Percentiles rank a stretch among this genome's conserved stretches.
phyloP scores from a whole-genome alignment of 768 basidiomycete genomes.

The Candolleomyces aberdarensis region DNA sequence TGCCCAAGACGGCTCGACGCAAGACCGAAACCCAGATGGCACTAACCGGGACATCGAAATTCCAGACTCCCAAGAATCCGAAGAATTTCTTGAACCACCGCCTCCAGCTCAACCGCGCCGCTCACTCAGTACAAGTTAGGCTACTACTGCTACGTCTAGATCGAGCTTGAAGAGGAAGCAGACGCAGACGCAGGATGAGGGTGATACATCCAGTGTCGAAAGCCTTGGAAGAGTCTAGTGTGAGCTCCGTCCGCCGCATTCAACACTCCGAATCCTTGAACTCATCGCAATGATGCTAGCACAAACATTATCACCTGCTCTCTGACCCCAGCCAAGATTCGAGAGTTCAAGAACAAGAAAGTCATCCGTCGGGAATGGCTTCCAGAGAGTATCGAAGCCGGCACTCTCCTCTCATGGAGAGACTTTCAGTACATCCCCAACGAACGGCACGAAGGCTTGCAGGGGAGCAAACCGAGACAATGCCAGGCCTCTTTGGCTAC shows the following conservation, averaged over 20 bases:
- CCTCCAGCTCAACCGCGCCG: conserved; percentile 35
- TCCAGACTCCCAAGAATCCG: conserved; percentile 16
- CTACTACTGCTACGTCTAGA: conserved; percentile 2
- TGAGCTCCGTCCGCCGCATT: conserved; percentile 31
- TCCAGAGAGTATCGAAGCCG: conserved; percentile 67
- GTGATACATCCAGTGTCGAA: not conserved
- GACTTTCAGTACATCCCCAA: conserved; percentile 60
- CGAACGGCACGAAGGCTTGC: conserved; percentile 44
- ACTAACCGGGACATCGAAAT: conserved; percentile 1
- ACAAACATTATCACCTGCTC: conserved; percentile 93
- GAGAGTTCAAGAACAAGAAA: conserved; percentile 88
- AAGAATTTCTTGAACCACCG: conserved; percentile 29
- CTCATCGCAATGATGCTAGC: conserved; percentile 30
- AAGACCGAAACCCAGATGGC: conserved; percentile 9
- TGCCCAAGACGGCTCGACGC: too few relatives aligned
- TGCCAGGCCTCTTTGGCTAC: conserved; percentile 19
- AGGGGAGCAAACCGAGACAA: conserved; percentile 44
- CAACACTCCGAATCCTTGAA: not conserved
- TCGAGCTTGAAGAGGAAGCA: conserved; percentile 32
- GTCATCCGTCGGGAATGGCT: conserved; percentile 90
- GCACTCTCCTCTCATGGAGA: conserved; percentile 74
- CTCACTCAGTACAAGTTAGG: too few relatives aligned
- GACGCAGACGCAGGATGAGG: conserved; percentile 22
- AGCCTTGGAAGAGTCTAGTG: conserved; percentile 54
- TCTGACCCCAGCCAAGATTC: conserved; percentile 85